Evolutionary conservation across 2,329 filamentous ascomycete species (phyloP), one percentile per base, ranked within the genome.

Genomic region (Chalaropsis thielavioides): DNA sequence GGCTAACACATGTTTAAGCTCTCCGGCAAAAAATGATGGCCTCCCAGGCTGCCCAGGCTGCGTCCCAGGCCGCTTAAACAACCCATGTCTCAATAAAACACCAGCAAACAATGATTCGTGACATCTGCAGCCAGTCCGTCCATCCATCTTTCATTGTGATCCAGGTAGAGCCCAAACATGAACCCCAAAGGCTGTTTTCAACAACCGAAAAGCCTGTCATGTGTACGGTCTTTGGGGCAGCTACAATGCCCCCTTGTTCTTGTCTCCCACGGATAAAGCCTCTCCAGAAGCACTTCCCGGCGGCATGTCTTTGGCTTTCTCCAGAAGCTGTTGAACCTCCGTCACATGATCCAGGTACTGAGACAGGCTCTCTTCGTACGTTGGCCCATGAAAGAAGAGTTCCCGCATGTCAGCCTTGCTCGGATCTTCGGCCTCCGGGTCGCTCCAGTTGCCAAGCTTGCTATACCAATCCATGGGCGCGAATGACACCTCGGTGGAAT

Each of bases 21-120:
- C 69, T 77, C 56, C 71, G 75, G 62, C 74, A 74, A 69, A 76
- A 76, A 64, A 72, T 74, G 62, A 69, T 74, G 64, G 74, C 72
- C 43, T 54, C 68, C 24, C 66, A 64, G 43, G 66, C 66, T 35
- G 41, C 59, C 31, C 62, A 67, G 51, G 19, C 58, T 17, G 27
- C 43, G 31, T 46, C 62, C 19, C 38, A 64, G 15, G 46, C 59
- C 17, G 60, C 51, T 7, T 66, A 63, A 24, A 31, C 43, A 58
- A 35, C 24, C 24, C 24, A 27, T 4, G 3, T 15, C 49, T 62
- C 24, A 38, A 43, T 51, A 44, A 61, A 27, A 43, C 13, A 44
- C 59, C 19, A 43, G 49, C 60, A 65, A 46, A 58, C 46, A 51
- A 24, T 24, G 13, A 11, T 24, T 15, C 11, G 46, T 51, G 46